These are phyloP conservation scores for Bruguiera hainesii DNA, from an alignment of 441 rosid genomes.

Conservation along the genomic window DNA sequence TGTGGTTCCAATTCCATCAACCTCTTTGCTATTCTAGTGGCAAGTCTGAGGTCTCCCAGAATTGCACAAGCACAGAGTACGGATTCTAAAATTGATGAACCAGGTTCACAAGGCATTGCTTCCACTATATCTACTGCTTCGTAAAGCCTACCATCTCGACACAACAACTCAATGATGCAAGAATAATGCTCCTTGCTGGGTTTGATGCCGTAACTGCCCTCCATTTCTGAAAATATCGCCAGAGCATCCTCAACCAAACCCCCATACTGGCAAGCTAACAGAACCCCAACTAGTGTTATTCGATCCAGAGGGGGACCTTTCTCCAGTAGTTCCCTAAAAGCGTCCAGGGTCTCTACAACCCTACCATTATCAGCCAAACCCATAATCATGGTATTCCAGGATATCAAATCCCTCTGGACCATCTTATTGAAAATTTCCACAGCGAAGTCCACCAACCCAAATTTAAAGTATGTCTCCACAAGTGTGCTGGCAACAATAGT, in stretches of 20 bases:
- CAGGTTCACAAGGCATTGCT: constrained; percentile 46
- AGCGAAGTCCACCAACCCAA: constrained; percentile 49
- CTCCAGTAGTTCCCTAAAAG: constrained; percentile 38
- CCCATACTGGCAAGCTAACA: constrained; percentile 60
- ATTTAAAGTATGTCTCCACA: constrained; percentile 55
- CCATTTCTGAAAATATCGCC: constrained; percentile 51
- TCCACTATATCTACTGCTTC: constrained; percentile 39
- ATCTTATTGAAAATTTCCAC: constrained; percentile 41
- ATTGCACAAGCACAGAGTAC: constrained; percentile 34
- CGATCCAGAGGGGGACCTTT: constrained; percentile 46
- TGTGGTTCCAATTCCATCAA: constrained; percentile 42
- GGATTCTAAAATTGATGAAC: constrained; percentile 41
- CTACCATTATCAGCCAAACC: constrained; percentile 50
- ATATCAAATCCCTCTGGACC: constrained; percentile 49
- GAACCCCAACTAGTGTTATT: constrained; percentile 50
- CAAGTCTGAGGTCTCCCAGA: constrained; percentile 35
- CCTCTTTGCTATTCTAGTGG: constrained; percentile 42
- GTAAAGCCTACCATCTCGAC: constrained; percentile 40
- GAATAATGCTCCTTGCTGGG: constrained; percentile 53
- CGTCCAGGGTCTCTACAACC: constrained; percentile 36
- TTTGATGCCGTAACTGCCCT: constrained; percentile 34
- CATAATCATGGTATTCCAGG: constrained; percentile 62
- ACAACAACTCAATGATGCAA: constrained; percentile 47
- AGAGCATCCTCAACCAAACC: constrained; percentile 46
- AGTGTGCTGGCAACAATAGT: constrained; percentile 53